Conservation (phyloP, 768 basidiomycete genomes). For the Leccinum broughii region DNA sequence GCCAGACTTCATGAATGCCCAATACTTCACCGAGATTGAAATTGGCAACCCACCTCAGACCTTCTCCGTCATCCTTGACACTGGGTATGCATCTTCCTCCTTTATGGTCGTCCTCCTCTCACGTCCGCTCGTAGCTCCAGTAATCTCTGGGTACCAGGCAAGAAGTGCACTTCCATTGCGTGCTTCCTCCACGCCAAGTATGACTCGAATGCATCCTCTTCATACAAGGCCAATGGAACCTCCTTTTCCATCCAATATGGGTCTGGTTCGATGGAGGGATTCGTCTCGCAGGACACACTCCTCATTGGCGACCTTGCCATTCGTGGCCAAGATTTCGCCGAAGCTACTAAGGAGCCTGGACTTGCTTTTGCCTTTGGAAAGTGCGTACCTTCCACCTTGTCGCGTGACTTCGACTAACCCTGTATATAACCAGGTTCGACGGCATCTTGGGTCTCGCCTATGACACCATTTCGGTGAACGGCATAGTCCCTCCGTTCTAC, state of each 20-base stretch:
- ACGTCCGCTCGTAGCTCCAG: constrained; percentile 56
- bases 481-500: constrained; percentile 92
- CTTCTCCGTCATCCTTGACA: constrained; percentile 95
- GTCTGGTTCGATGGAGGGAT: constrained; percentile 95
- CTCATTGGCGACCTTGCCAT: constrained; percentile 82
- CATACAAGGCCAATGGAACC: constrained; percentile 89
- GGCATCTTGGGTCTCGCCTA: constrained; percentile 94
- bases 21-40: constrained; percentile 89
- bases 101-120: constrained; percentile 21
- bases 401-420: not conserved
- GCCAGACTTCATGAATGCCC: constrained; percentile 95
- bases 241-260: constrained; percentile 92
- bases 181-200: constrained; percentile 96
- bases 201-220: constrained; percentile 72
- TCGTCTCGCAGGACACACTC: constrained; percentile 82
- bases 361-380: constrained; percentile 96
- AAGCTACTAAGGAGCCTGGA: constrained; percentile 94
- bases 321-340: constrained; percentile 83
- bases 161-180: constrained; percentile 80
- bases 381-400: constrained; percentile 43
- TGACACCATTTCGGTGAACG: constrained; percentile 93
- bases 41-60: constrained; percentile 83
- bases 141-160: constrained; percentile 93
- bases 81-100: constrained; percentile 52
- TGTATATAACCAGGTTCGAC: constrained; percentile 65